Base-by-base conservation (phyloP, 352 stramenopile species). In the Globisporangium apiculatum region DNA sequence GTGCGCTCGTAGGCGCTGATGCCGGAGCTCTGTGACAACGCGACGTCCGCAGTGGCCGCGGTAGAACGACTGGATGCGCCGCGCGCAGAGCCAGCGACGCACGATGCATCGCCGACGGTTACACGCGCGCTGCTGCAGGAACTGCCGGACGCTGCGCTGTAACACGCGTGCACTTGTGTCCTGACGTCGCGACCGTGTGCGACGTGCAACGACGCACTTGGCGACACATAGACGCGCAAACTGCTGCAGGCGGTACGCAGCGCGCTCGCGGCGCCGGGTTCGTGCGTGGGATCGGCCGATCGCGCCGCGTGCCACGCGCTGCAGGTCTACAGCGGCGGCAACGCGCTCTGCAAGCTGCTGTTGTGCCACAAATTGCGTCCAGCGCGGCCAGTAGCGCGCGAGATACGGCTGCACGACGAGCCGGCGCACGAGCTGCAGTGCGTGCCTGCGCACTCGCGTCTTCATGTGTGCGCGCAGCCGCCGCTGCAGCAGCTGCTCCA, bases 401-500 rank as follows among this genome's bases (percentile, higher is more conserved):
- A 88, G 49, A 8, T 69, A 43, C 0, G 75, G 75, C 7, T 54
- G 46, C 9, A 89, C 48, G 43, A 87, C 54, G 24, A 72, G 65
- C 6, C 62, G 56, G 3, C 57, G 64, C 15, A 89, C 64, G 17
- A 88, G 61, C 12, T 65, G 67, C 36, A 71, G 68, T 14, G 76
- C 66, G 15, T 62, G 65, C n/a, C 60, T 61, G 24, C 62, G 68
- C n/a, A 76, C 47, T 3, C 66, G 43, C 36, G 61, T 66, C 4
- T 62, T 56, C 38, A 61, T 57, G 61, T 88, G 72, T 36, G 76
- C 67, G 31, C 50, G 45, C 10, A 87, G 57, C 15, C 79, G 67
- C 40, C 64, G 57, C 0, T 45, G 51, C 5, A 91, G 65, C 40
- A 73, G 59, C 18, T 60, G 53, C 64, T 91, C 81, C 64, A 91